Base-by-base conservation (phyloP, 2,329 filamentous ascomycete genomes). In the Sclerotinia borealis region DNA sequence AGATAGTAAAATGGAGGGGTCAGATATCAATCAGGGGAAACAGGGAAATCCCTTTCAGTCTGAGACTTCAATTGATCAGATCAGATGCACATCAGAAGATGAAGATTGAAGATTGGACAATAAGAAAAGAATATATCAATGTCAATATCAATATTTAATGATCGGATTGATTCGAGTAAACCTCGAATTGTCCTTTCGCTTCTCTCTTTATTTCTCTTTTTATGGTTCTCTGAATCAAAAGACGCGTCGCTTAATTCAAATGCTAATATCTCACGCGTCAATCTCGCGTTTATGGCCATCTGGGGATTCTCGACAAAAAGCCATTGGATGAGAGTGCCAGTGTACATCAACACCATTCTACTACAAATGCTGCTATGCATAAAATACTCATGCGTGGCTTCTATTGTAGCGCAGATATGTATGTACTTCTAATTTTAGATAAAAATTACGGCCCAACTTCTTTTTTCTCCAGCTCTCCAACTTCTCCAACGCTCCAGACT, bases 201-300 rank as follows among this genome's bases (percentile, higher is more conserved):
- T 19, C 45, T 36, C 3, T 22, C 25, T 7, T 43, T 4, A 11
- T 17, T 41, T 45, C 41, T 25, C 39, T 39, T 19, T 27, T 37
- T 15, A 4, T 11, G 2, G 11, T 41, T 13, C 27, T n/a, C 29
- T 25, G 15, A 4, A 10, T 37, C 58, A 36, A 37, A 62, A 43
- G 31, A 54, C 61, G 59, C 59, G 59, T 61, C 49, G 27, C 54
- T 59, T 43, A 41, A 19, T n/a, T 5, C 15, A 19, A 3, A 47
- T 29, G n/a, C 31, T 22, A 54, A 39, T 7, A 41, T 36, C 25
- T 2, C 34, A 50, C 61, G 54, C 54, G 61, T 59, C 48, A 54
- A 29, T 43, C 22, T 63, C 45, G 55, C 54, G 54, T 60, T 48
- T 47, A 4, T 47, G 6, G 27, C 15, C 7, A 49, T 49, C 25